Conservation (phyloP, 176 grass and related monocot genomes). For the Oryza nivara region DNA sequence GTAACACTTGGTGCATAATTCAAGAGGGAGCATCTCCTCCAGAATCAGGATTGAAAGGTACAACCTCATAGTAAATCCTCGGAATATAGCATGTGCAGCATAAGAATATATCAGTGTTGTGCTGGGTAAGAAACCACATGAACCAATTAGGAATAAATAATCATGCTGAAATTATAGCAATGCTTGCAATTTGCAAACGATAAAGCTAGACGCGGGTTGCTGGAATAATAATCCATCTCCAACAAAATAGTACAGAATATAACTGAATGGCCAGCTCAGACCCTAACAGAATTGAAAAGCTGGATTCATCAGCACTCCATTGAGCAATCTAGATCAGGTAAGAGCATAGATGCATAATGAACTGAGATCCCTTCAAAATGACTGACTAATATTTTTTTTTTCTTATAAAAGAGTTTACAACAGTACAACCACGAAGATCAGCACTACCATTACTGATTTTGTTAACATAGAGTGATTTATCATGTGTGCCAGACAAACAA, state of each 20-base stretch:
- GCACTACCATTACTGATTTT: constrained; percentile 50
- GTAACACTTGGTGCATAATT: constrained; percentile 53
- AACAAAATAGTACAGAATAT: background rate
- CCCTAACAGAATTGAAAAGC: background rate
- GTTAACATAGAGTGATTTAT: constrained; percentile 48
- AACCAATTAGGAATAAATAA: background rate
- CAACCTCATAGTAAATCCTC: constrained; percentile 5
- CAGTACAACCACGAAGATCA: constrained; percentile 51
- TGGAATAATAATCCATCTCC: background rate
- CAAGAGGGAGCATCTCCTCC: constrained; percentile 22
- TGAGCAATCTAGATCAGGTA: background rate
- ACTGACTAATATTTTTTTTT: constrained; percentile 28
- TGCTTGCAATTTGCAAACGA: background rate
- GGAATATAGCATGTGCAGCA: constrained; percentile 32
- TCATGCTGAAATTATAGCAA: background rate
- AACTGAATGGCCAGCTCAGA: constrained; percentile 1
- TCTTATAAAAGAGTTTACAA: constrained; percentile 38
- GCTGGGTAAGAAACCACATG: background rate
- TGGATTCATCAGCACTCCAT: background rate
- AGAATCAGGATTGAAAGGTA: constrained; percentile 33
- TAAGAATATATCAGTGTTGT: constrained; percentile 26
- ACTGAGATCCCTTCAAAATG: constrained; percentile 12
- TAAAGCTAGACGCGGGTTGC: background rate
- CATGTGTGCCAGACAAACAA: constrained; percentile 45
- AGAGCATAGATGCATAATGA: constrained; percentile 16